Percentiles rank a stretch among this genome's conserved stretches.
phyloP scores from a whole-genome alignment of 192 early-diverging fungal species.

The Coemansia sp. region DNA sequence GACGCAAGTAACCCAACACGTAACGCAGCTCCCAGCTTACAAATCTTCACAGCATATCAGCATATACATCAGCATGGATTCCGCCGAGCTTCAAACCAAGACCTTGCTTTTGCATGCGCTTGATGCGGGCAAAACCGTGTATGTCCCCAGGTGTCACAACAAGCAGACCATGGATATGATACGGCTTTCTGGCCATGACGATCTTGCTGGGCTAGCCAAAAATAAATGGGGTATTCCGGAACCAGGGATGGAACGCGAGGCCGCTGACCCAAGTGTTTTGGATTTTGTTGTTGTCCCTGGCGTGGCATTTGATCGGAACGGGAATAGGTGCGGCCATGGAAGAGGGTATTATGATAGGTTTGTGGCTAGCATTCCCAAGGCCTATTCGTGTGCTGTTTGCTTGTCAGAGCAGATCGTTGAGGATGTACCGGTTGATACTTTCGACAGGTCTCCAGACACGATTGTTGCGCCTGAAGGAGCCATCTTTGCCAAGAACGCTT shows the following conservation, averaged over 20 bases:
- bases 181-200: background rate
- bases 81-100: conserved; percentile 32
- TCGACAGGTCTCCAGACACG: conserved; percentile 32
- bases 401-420: conserved; percentile 35
- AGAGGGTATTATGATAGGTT: conserved; percentile 50
- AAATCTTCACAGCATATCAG: conserved; percentile 24
- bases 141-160: conserved; percentile 33
- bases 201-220: background rate
- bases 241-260: conserved; percentile 1
- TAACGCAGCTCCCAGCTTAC: conserved; percentile 11
- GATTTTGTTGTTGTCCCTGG: conserved; percentile 52
- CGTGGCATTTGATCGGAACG: conserved; percentile 33
- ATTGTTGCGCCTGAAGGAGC: conserved; percentile 31
- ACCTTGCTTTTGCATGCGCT: conserved; percentile 15
- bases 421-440: conserved; percentile 17
- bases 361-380: conserved; percentile 1
- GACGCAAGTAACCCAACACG: background rate
- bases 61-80: conserved; percentile 45
- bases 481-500: background rate
- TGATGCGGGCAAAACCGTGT: conserved; percentile 33
- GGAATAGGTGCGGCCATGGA: conserved; percentile 49
- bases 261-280: conserved; percentile 23
- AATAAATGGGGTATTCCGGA: conserved; percentile 51
- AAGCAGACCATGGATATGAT: conserved; percentile 36
- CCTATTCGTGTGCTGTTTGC: conserved; percentile 40